phyloP scores from a whole-genome alignment of 345 rosid genomes.

The Pistacia integerrima region DNA sequence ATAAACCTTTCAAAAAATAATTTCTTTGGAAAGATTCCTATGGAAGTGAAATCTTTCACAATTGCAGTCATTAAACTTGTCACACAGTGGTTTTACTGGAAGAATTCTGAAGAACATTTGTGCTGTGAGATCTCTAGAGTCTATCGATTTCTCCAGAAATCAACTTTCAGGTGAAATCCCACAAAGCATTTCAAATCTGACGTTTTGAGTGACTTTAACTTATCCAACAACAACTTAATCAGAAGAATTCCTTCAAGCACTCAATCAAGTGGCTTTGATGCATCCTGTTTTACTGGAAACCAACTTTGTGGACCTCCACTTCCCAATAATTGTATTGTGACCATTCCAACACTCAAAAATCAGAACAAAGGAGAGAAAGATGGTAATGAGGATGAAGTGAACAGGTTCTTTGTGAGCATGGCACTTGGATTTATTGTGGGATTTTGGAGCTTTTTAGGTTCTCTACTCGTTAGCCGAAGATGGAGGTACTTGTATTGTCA shows the following conservation, averaged over 20 bases:
- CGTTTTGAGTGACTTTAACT: neutral
- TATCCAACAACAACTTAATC: neutral
- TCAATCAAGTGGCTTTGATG: neutral
- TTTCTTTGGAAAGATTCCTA: conserved; percentile 11
- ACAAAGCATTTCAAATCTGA: neutral
- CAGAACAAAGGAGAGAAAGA: no score
- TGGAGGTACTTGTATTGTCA: no score
- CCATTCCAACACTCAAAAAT: no score
- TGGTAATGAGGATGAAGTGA: no score
- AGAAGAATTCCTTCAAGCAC: conserved; percentile 16
- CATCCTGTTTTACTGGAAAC: neutral
- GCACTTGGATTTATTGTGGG: no score
- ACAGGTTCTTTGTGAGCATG: no score
- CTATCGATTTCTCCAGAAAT: conserved; percentile 13
- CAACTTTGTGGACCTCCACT: conserved; percentile 1
- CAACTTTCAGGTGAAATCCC: conserved; percentile 24
- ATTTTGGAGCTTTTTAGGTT: no score
- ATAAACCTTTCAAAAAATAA: neutral
- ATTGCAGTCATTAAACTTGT: conserved; percentile 21
- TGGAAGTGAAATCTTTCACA: neutral
- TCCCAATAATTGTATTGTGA: neutral
- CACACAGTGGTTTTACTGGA: neutral
- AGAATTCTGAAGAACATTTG: conserved; percentile 1
- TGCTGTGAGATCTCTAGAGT: conserved; percentile 6
- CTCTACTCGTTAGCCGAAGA: no score